phyloP scores from a whole-genome alignment of 1,284 basidiomycete species.

The Coniferiporia weirii region DNA sequence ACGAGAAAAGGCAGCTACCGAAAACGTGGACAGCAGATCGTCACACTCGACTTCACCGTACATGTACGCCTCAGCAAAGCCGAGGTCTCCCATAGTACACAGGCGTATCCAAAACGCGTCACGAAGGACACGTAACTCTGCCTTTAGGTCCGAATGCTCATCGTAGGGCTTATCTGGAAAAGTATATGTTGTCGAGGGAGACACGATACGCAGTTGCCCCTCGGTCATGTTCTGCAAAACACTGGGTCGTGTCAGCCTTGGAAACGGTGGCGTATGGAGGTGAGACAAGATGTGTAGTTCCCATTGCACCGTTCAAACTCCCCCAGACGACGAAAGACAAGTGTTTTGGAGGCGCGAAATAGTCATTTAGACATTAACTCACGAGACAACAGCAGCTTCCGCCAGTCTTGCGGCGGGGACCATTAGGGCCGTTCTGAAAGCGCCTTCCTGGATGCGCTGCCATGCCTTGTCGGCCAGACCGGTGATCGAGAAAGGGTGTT shows the following conservation, averaged over 20 bases:
- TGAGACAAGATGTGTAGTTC: too few relatives aligned
- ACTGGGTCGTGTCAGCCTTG: slow-evolving; percentile 24
- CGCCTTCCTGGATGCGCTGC: slow-evolving; percentile 31
- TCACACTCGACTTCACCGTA: slow-evolving; percentile 65
- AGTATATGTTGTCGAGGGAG: slow-evolving; percentile 38
- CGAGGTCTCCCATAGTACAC: slow-evolving; percentile 59
- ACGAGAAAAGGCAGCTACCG: slow-evolving; percentile 33
- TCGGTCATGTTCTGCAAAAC: slow-evolving; percentile 44
- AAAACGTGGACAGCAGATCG: slow-evolving; percentile 58
- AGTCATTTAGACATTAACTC: slow-evolving; percentile 19
- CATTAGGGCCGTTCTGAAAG: slow-evolving; percentile 35
- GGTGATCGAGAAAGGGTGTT: slow-evolving; percentile 38
- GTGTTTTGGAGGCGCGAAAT: background rate
- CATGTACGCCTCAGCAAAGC: slow-evolving; percentile 74
- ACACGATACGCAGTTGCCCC: slow-evolving; percentile 45
- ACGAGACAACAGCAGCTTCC: slow-evolving; percentile 44
- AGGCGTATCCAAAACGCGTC: slow-evolving; percentile 67
- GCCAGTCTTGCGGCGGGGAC: slow-evolving; percentile 36
- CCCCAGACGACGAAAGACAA: background rate
- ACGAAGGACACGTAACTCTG: slow-evolving; percentile 52
- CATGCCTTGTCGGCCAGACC: slow-evolving; percentile 38
- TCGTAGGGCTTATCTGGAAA: slow-evolving; percentile 34
- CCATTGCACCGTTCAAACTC: too few relatives aligned
- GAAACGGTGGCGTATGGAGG: slow-evolving; percentile 1
- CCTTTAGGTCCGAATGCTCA: slow-evolving; percentile 20